Conservation (phyloP, 2,329 filamentous ascomycete species). For the Uncinocarpus reesii region DNA sequence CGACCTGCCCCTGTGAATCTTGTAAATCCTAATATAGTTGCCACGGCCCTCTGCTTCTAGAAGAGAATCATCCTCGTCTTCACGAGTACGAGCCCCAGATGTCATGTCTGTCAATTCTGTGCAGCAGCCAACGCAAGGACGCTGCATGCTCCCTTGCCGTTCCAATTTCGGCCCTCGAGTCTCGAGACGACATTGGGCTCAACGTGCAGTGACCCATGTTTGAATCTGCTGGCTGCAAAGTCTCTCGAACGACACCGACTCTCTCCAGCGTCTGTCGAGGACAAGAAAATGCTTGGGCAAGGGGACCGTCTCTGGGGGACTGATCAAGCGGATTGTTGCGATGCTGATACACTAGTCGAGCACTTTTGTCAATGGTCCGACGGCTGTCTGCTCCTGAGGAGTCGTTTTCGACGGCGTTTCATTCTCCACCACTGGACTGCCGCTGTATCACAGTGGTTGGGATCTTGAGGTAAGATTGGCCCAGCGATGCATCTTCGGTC, state of each 20-base stretch:
- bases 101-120: too few species aligned
- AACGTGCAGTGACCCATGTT: neutral
- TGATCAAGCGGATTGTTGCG: neutral
- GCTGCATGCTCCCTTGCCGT: neutral
- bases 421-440: neutral
- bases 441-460: neutral
- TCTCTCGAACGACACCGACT: too few species aligned
- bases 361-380: conserved; percentile 1
- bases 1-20: too few species aligned
- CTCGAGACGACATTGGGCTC: neutral
- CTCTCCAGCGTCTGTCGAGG: too few species aligned
- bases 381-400: neutral
- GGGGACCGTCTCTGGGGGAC: neutral
- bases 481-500: neutral
- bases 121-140: neutral
- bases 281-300: neutral
- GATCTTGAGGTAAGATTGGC: neutral
- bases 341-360: conserved; percentile 10
- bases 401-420: neutral
- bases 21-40: too few species aligned
- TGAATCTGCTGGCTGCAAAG: neutral
- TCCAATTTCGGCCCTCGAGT: neutral
- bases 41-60: too few species aligned
- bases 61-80: too few species aligned
- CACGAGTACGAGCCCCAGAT: too few species aligned